Base-by-base conservation (phyloP, 2,329 filamentous ascomycete genomes). In the Sclerotinia spermophila region DNA sequence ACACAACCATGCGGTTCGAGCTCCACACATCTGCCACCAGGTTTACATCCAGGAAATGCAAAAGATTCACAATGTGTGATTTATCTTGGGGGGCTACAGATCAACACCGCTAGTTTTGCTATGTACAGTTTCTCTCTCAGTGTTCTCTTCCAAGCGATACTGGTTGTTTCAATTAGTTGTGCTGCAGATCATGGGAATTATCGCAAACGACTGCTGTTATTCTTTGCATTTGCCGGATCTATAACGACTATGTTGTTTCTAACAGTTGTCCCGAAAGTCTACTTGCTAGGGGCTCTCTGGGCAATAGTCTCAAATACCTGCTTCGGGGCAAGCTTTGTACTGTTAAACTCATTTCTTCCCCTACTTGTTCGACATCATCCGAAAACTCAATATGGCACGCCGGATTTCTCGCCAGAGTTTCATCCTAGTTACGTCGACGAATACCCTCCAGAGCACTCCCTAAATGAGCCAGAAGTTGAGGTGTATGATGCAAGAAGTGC, bases 81-180 rank as follows among this genome's bases (percentile, higher is more conserved):
- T 71, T 88, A 90, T 74, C 84, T 98, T 7, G 83, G 97, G 35
- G 95, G 95, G 8, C 81, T 92, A 72, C 90, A 97, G 77, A 90
- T 99, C 82, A 98, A 98, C 81, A 97, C 95, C 0, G 94, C 95
- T 48, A 96, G 92, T 80, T 97, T 98, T 80, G 95, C 94, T 79
- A 97, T 98, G 93, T 98, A 98, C 82, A 97, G 94, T 2, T 99
- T 99, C 81, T 97, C 94, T 71, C 84, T 96, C 77, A 96, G 93
- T 79, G 96, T 99, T 1, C 81, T 97, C 30, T 81, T 97, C 17
- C 96, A 99, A 80, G 92, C 94, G 1, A 82, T 98, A 40, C 83
- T 98, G 42, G 96, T 99, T 58, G 93, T 99, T 74, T 97, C 94
- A 78, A 97, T 99, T 85, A 97, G 94, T 78, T 96, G 93, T 69